A percentile compares a stretch with the other conserved stretches of the same genome.
These are phyloP conservation scores for Calocera cornea DNA, from an alignment of 768 basidiomycete genomes.

Conservation along the genomic window DNA sequence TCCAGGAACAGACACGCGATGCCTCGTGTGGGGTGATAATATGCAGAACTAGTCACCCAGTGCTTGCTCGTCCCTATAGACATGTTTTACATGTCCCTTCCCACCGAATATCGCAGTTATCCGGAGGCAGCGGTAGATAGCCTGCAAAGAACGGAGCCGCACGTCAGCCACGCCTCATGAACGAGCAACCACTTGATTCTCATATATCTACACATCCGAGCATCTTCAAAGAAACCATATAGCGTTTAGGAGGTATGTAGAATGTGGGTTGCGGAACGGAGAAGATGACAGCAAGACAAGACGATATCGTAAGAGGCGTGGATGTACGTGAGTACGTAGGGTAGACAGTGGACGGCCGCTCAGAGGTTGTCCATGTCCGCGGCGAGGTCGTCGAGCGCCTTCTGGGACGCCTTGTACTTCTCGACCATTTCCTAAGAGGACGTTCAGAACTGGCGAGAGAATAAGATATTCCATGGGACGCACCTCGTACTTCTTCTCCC, in stretches of 20 bases:
- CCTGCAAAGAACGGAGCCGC: too few relatives aligned
- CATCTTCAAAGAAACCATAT: background rate
- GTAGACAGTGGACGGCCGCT: conserved; percentile 20
- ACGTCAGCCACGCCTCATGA: background rate
- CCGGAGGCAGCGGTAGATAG: too few relatives aligned
- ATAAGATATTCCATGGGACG: conserved; percentile 19
- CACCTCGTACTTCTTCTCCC: conserved; percentile 94
- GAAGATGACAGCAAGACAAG: background rate
- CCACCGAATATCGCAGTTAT: too few relatives aligned
- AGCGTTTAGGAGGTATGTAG: conserved; percentile 2
- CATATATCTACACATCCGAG: conserved; percentile 1
- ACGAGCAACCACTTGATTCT: background rate
- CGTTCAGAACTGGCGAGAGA: background rate
- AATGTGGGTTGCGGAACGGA: background rate
- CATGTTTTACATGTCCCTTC: too few relatives aligned
- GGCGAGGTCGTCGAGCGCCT: conserved; percentile 74
- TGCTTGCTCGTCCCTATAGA: too few relatives aligned
- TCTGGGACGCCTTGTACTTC: conserved; percentile 62
- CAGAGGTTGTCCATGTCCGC: conserved; percentile 57
- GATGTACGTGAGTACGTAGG: background rate
- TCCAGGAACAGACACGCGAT: too few relatives aligned
- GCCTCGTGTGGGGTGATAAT: too few relatives aligned
- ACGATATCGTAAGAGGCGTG: conserved; percentile 4
- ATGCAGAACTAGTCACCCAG: too few relatives aligned
- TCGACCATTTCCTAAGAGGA: conserved; percentile 45